Evolutionary conservation across 768 basidiomycete genomes (phyloP).

Genomic region (Lentinula sp.): DNA sequence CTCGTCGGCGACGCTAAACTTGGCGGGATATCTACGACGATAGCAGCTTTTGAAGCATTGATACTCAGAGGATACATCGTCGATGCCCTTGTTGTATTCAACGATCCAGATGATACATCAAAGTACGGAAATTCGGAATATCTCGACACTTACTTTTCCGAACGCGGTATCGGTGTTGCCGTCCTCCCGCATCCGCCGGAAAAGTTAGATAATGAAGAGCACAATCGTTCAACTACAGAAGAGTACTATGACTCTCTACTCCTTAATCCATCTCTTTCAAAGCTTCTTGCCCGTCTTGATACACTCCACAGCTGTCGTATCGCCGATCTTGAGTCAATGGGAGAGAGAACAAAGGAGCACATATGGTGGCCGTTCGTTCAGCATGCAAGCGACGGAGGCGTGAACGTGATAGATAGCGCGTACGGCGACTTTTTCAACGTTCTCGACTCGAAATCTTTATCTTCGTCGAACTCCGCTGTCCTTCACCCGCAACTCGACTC

Average conservation of each 20-base stretch:
- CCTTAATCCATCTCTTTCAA: conserved; percentile 31
- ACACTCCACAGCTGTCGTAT: conserved; percentile 58
- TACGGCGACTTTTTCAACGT: conserved; percentile 81
- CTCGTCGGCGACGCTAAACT: conserved; percentile 85
- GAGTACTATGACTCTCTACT: conserved; percentile 63
- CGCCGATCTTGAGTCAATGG: conserved; percentile 26
- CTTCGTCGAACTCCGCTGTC: conserved; percentile 27
- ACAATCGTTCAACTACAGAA: conserved; percentile 51
- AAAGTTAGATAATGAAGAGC: conserved; percentile 29
- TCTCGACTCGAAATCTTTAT: conserved; percentile 30
- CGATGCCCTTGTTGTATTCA: conserved; percentile 79
- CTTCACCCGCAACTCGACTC: conserved; percentile 73
- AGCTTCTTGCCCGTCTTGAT: conserved; percentile 55
- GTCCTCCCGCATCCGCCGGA: conserved; percentile 54
- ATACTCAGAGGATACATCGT: conserved; percentile 85
- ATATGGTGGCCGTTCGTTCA: conserved; percentile 99
- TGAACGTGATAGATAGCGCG: conserved; percentile 92
- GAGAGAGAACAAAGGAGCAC: conserved; percentile 58
- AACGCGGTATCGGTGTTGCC: conserved; percentile 54
- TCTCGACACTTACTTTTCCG: conserved; percentile 70
- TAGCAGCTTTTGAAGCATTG: conserved; percentile 90
- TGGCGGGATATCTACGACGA: conserved; percentile 89
- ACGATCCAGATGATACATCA: conserved; percentile 53
- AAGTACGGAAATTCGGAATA: conserved; percentile 81
- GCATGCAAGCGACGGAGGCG: conserved; percentile 17